Percentiles rank a stretch among this genome's conserved stretches.
These are phyloP conservation scores for Aristolochia fimbriata DNA, from an alignment of 164 flowering plant species.

Conservation along the genomic window DNA sequence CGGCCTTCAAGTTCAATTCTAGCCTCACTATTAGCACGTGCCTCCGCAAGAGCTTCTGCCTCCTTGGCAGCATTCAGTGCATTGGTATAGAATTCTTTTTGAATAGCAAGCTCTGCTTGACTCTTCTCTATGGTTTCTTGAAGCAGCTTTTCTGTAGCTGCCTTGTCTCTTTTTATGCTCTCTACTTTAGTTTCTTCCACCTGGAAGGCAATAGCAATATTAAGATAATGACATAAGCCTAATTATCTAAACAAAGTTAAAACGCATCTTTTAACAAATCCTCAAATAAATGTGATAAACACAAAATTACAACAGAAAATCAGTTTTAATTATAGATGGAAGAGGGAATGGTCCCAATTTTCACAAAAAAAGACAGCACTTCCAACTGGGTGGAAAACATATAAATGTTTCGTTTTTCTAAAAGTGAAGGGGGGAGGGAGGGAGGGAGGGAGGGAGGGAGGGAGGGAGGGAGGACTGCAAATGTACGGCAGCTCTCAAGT, in stretches of 20 bases:
- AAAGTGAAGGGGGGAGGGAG: too few relatives aligned
- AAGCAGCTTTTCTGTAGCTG: conserved; percentile 80
- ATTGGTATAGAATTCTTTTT: conserved; percentile 76
- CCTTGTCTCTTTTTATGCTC: conserved; percentile 85
- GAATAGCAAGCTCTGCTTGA: conserved; percentile 79
- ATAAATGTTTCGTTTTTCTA: too few relatives aligned
- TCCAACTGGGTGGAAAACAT: too few relatives aligned
- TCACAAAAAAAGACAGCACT: too few relatives aligned
- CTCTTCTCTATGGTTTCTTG: conserved; percentile 95
- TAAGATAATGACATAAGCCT: background rate
- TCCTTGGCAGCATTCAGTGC: conserved; percentile 87
- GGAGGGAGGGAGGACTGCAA: too few relatives aligned
- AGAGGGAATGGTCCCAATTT: too few relatives aligned
- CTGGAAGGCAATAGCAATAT: conserved; percentile 21
- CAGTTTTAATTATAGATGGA: too few relatives aligned
- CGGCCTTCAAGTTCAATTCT: conserved; percentile 87
- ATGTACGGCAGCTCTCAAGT: too few relatives aligned
- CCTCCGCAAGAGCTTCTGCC: conserved; percentile 94
- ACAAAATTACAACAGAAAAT: too few relatives aligned
- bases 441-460: too few relatives aligned
- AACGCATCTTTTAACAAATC: too few relatives aligned
- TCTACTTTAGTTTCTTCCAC: conserved; percentile 95
- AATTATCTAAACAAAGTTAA: background rate
- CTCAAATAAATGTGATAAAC: too few relatives aligned
- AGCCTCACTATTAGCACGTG: conserved; percentile 88